Percentiles rank a stretch among this genome's conserved stretches.
Conservation (phyloP, 1,139 yeast species). For the Candida pseudoviswanathii region DNA sequence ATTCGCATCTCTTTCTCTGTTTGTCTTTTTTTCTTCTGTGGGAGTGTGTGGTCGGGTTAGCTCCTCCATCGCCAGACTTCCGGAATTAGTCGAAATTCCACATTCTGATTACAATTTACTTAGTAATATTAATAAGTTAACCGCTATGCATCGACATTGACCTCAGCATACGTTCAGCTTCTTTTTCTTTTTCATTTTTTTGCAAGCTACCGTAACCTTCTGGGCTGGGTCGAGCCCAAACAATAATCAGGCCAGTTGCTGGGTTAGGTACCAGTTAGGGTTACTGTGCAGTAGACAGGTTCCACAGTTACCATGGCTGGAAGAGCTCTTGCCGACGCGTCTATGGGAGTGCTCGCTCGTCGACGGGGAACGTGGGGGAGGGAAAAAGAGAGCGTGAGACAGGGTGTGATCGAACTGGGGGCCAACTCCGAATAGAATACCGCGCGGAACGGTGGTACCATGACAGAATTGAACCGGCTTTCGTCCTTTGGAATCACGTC, state of each 20-base stretch:
- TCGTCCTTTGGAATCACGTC: no score
- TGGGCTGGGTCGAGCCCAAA: no score
- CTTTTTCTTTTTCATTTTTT: not conserved
- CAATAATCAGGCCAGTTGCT: no score
- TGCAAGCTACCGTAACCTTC: not conserved
- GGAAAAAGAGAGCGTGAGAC: no score
- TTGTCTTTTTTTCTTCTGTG: not conserved
- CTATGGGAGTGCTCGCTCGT: no score
- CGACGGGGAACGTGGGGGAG: no score
- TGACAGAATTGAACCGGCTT: not conserved
- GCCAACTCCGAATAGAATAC: not conserved
- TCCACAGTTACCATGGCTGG: no score
- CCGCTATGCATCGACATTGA: not conserved
- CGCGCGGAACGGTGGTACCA: not conserved
- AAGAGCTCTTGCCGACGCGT: no score
- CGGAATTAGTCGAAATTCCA: slow-evolving; percentile 4
- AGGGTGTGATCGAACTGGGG: no score
- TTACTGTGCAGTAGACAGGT: no score
- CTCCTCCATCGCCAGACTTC: not conserved
- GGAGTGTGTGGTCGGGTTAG: not conserved
- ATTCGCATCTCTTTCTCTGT: not conserved
- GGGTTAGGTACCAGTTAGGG: no score
- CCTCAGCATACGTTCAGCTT: not conserved
- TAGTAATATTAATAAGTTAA: slow-evolving; percentile 4
- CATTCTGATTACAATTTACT: slow-evolving; percentile 4